Evolutionary conservation across 176 grass and related monocot genomes (phyloP).

Genomic region (Paspalum vaginatum): DNA sequence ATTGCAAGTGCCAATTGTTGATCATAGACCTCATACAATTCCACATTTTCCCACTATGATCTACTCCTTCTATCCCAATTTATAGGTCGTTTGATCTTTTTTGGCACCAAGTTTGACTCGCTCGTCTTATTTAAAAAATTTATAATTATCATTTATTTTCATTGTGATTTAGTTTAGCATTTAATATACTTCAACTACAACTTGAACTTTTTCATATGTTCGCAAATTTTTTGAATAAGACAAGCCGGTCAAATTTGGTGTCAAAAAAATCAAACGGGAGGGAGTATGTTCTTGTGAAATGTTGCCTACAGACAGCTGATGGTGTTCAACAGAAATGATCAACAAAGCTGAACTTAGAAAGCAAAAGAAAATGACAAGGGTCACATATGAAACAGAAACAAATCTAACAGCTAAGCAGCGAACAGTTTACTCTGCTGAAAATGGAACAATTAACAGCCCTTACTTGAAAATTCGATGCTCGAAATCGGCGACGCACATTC

Average conservation of each 20-base stretch:
- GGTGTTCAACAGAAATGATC: not conserved
- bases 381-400: conserved; percentile 2
- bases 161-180: too few species aligned
- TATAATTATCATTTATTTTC: too few species aligned
- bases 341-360: conserved; percentile 3
- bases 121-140: too few species aligned
- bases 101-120: too few species aligned
- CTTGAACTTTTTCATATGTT: too few species aligned
- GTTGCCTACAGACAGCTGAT: not conserved
- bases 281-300: not conserved
- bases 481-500: conserved; percentile 85
- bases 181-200: too few species aligned
- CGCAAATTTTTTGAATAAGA: too few species aligned
- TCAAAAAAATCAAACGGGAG: too few species aligned
- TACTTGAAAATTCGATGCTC: conserved; percentile 92
- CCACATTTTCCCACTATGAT: not conserved
- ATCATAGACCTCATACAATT: not conserved
- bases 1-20: not conserved
- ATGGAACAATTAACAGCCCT: conserved; percentile 10
- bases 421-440: conserved; percentile 8
- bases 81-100: too few species aligned
- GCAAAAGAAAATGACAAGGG: not conserved
- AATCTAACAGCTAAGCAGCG: not conserved
- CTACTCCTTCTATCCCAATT: too few species aligned
- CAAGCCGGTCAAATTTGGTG: too few species aligned